Conservation (phyloP, 495 filamentous ascomycete genomes). For the Melanomma pulvis-pyrius region DNA sequence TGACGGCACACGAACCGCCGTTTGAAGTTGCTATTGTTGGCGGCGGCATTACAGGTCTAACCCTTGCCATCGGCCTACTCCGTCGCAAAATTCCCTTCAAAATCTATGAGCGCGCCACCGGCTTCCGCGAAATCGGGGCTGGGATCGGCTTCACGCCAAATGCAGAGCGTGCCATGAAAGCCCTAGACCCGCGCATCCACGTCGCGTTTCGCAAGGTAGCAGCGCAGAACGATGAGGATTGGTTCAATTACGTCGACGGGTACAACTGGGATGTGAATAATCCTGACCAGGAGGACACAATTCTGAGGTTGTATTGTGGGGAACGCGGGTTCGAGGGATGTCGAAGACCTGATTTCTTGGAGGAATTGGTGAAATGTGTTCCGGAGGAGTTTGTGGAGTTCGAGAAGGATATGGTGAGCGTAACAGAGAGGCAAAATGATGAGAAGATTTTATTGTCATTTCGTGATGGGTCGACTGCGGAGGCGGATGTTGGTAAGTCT, state of each 20-base stretch:
- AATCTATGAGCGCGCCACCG: conserved; percentile 49
- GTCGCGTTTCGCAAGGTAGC: conserved; percentile 17
- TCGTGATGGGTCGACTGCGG: neutral
- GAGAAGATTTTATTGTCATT: neutral
- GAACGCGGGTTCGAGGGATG: neutral
- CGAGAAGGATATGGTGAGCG: neutral
- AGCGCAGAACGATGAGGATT: conserved; percentile 39
- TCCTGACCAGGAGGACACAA: neutral
- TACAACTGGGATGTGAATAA: neutral
- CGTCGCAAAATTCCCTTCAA: conserved; percentile 44
- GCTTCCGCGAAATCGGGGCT: conserved; percentile 50
- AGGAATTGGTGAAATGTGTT: neutral
- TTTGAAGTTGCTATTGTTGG: conserved; percentile 40
- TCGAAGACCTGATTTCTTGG: neutral
- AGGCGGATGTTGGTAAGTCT: neutral
- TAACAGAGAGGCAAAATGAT: neutral
- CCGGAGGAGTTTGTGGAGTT: neutral
- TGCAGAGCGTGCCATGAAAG: conserved; percentile 36
- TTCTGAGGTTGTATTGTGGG: neutral
- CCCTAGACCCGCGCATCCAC: conserved; percentile 33
- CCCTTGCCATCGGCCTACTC: conserved; percentile 48
- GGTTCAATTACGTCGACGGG: neutral
- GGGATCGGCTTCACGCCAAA: conserved; percentile 52
- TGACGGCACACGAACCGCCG: neutral
- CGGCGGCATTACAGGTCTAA: conserved; percentile 50